These are phyloP conservation scores for Pilobolus umbonatus DNA, from an alignment of 192 early-diverging fungal genomes.

Conservation along the genomic window DNA sequence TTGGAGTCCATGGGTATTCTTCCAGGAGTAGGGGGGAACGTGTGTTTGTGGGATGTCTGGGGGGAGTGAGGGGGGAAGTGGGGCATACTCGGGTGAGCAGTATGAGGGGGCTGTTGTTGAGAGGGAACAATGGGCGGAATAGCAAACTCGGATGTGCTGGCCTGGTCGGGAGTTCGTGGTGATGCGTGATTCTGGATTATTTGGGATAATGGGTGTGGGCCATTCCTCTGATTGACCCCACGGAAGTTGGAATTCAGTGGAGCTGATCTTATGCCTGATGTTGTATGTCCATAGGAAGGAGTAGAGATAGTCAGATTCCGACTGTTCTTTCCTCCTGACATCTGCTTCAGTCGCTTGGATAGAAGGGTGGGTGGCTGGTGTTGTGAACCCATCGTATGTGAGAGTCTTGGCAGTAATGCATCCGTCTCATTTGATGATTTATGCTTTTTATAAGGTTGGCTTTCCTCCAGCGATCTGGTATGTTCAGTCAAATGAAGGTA, in stretches of 20 bases:
- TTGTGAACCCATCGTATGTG: slow-evolving; percentile 17
- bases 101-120: slow-evolving; percentile 18
- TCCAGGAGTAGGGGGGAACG: not conserved
- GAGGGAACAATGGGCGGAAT: slow-evolving; percentile 33
- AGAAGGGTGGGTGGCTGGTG: slow-evolving; percentile 5
- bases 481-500: too few relatives aligned
- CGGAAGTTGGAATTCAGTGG: slow-evolving; percentile 40
- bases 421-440: slow-evolving; percentile 1
- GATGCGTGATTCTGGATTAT: not conserved
- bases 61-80: slow-evolving; percentile 10
- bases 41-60: slow-evolving; percentile 5
- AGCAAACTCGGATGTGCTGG: slow-evolving; percentile 20
- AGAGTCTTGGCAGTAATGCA: slow-evolving; percentile 6
- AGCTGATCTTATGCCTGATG: slow-evolving; percentile 42
- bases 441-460: slow-evolving; percentile 2
- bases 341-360: slow-evolving; percentile 26
- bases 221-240: slow-evolving; percentile 26
- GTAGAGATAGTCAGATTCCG: slow-evolving; percentile 47
- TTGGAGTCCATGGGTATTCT: not conserved
- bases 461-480: too few relatives aligned
- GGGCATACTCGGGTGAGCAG: slow-evolving; percentile 3
- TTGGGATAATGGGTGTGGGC: slow-evolving; percentile 10
- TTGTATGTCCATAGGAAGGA: slow-evolving; percentile 38
- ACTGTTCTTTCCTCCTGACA: slow-evolving; percentile 38
- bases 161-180: not conserved